Evolutionary conservation across 1,284 basidiomycete genomes (phyloP).

Genomic region (Moniliella sp.): DNA sequence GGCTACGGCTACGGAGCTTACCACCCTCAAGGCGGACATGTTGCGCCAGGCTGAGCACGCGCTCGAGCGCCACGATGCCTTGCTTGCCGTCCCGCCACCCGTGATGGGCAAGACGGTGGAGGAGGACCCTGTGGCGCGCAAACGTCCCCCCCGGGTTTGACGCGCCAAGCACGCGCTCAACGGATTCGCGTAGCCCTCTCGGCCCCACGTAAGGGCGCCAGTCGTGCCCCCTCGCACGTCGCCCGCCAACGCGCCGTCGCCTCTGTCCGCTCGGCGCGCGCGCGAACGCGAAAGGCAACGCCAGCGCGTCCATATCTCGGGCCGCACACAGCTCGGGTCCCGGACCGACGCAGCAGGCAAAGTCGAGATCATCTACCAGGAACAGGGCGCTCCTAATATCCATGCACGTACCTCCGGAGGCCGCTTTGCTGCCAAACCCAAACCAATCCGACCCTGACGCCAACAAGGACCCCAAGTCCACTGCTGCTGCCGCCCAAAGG

Average conservation of each 20-base stretch:
- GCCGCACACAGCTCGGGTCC: not conserved
- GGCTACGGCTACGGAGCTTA: not conserved
- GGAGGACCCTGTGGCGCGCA: not conserved
- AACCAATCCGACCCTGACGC: too few species aligned
- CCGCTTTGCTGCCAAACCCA: not conserved
- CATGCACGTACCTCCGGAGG: not conserved
- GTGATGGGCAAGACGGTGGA: not conserved
- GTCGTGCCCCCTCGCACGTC: not conserved
- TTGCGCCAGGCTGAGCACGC: not conserved
- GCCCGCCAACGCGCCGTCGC: too few species aligned
- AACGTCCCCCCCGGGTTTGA: too few species aligned
- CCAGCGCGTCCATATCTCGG: not conserved
- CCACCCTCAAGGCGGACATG: not conserved
- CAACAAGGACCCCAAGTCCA: too few species aligned
- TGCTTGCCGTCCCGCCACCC: not conserved
- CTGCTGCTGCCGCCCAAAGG: too few species aligned
- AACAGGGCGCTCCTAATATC: not conserved
- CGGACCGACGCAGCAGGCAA: not conserved
- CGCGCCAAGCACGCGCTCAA: not conserved
- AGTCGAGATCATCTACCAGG: not conserved
- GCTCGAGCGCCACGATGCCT: not conserved
- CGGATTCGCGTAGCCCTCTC: not conserved
- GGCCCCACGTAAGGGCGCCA: not conserved
- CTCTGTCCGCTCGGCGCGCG: not conserved
- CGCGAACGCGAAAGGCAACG: too few species aligned